Percentiles rank a stretch among this genome's conserved stretches.
Evolutionary conservation across 352 stramenopile genomes (phyloP).

Genomic region (Globisporangium nodosum): DNA sequence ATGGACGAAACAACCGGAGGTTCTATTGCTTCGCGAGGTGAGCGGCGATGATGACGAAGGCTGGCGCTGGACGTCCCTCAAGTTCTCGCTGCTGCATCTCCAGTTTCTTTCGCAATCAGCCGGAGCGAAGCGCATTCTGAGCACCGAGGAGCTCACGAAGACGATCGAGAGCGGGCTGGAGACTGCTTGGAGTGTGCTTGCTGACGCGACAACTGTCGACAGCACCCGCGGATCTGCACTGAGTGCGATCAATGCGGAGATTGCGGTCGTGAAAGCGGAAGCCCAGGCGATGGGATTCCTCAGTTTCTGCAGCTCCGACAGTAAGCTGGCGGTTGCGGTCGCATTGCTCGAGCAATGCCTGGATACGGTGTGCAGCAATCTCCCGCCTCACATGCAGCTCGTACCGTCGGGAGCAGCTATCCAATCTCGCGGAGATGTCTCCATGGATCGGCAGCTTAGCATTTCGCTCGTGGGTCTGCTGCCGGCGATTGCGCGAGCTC

Average conservation of each 20-base stretch:
- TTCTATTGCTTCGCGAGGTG: conserved; percentile 5
- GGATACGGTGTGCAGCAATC: conserved; percentile 10
- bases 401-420: neutral
- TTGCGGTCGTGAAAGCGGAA: conserved; percentile 19
- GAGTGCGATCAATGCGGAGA: conserved; percentile 11
- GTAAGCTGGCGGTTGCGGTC: conserved; percentile 1
- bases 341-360: conserved; percentile 22
- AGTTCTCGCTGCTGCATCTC: conserved; percentile 36
- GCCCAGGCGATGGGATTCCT: conserved; percentile 22
- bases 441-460: conserved; percentile 49
- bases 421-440: conserved; percentile 1
- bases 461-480: conserved; percentile 41
- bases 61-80: conserved; percentile 32
- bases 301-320: neutral
- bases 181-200: neutral
- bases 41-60: conserved; percentile 3
- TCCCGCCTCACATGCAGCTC: conserved; percentile 13
- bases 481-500: conserved; percentile 18
- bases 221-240: too few relatives aligned
- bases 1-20: conserved; percentile 35
- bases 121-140: neutral
- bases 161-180: neutral
- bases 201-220: neutral
- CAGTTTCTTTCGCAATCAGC: conserved; percentile 18
- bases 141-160: neutral